A percentile compares a stretch with the other conserved stretches of the same genome.
phyloP scores from a whole-genome alignment of 2,329 filamentous ascomycete genomes.

The Leptographium procerum region DNA sequence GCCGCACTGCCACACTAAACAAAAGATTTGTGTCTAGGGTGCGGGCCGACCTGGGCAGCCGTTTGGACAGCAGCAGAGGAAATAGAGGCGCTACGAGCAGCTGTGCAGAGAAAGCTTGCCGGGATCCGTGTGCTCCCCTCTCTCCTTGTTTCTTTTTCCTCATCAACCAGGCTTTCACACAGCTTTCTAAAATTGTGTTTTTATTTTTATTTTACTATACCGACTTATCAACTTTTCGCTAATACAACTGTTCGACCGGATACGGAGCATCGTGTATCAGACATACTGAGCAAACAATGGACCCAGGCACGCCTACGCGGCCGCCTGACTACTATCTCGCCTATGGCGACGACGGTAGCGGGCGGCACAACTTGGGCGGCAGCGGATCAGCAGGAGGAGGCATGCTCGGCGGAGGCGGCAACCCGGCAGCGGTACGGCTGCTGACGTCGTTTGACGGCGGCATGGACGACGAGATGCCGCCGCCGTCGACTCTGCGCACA shows the following conservation, averaged over 20 bases:
- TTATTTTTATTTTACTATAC: background rate
- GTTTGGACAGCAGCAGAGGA: background rate
- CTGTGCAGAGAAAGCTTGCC: background rate
- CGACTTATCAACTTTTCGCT: no score
- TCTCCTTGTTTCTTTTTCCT: background rate
- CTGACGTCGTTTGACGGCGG: constrained; percentile 45
- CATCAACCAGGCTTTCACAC: background rate
- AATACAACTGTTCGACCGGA: no score
- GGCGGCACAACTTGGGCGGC: constrained; percentile 24
- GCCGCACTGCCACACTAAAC: background rate
- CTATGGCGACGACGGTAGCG: constrained; percentile 45
- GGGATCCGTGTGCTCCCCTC: background rate
- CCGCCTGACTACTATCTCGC: constrained; percentile 43
- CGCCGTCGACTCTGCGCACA: constrained; percentile 1
- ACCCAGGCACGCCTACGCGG: constrained; percentile 37
- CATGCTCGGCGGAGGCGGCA: constrained; percentile 12
- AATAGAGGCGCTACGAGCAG: background rate
- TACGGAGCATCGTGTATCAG: no score
- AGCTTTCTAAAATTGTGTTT: background rate
- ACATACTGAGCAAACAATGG: constrained; percentile 30
- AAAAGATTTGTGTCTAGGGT: background rate
- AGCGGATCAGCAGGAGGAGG: constrained; percentile 29
- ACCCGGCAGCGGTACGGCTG: constrained; percentile 45
- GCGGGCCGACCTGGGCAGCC: background rate
- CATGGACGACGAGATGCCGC: constrained; percentile 8